Conservation (phyloP, 257 asterid genomes). For the Solanum clarkiae region DNA sequence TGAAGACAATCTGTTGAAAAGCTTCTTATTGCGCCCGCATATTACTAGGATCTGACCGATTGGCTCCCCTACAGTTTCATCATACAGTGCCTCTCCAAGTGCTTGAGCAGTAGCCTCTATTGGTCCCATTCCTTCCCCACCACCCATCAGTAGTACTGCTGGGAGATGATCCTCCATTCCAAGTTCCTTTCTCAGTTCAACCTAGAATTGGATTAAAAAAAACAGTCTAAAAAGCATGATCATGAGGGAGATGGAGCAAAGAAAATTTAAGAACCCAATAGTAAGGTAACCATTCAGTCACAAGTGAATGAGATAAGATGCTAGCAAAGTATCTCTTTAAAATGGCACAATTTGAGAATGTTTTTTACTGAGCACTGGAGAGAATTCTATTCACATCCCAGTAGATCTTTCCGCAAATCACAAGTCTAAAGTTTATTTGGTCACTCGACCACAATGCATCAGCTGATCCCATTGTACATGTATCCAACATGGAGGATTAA, state of each 20-base stretch:
- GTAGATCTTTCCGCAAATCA: background rate
- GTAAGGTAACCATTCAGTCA: background rate
- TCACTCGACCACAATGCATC: background rate
- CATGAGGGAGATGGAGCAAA: background rate
- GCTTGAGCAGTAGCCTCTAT: slow-evolving; percentile 96
- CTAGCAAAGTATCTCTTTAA: background rate
- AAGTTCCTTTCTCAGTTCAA: slow-evolving; percentile 63
- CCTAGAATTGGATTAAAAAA: slow-evolving; percentile 22
- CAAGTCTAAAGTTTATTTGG: background rate
- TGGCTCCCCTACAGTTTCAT: slow-evolving; percentile 61
- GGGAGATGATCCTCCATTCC: slow-evolving; percentile 92
- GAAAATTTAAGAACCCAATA: too few relatives aligned
- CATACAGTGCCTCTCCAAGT: slow-evolving; percentile 67
- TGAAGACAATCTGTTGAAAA: slow-evolving; percentile 58
- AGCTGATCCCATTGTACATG: background rate
- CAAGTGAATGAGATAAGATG: background rate
- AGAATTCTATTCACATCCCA: background rate
- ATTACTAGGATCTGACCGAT: slow-evolving; percentile 83
- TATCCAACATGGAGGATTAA: background rate
- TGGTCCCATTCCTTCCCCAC: slow-evolving; percentile 99
- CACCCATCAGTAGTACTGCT: slow-evolving; percentile 88
- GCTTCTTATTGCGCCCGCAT: slow-evolving; percentile 86
- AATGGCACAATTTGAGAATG: background rate
- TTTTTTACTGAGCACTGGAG: background rate
- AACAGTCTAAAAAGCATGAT: background rate